Evolutionary conservation across 208 protist species (phyloP).

Genomic region (Leishmania mexicana): DNA sequence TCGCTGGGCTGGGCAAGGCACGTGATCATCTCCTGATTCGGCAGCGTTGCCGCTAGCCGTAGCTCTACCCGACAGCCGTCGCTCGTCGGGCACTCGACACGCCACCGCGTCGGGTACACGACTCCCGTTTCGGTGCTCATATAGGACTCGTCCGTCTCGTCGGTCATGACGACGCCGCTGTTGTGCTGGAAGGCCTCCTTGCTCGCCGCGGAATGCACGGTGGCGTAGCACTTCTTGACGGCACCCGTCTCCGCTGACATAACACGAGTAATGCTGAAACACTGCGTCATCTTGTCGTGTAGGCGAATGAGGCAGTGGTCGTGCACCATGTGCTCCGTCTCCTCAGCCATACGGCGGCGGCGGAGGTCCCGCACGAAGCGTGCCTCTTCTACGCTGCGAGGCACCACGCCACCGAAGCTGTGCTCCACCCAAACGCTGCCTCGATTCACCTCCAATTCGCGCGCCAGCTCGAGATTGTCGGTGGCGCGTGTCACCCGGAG

Average conservation of each 20-base stretch:
- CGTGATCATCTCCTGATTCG: slow-evolving; percentile 62
- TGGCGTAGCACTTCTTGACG: slow-evolving; percentile 18
- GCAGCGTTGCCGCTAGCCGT: slow-evolving; percentile 36
- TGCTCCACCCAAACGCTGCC: slow-evolving; percentile 61
- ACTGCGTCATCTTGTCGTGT: slow-evolving; percentile 42
- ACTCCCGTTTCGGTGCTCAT: slow-evolving; percentile 44
- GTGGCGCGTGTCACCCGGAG: slow-evolving; percentile 50
- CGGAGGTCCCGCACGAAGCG: slow-evolving; percentile 32
- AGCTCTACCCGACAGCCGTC: slow-evolving; percentile 38
- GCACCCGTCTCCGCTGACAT: slow-evolving; percentile 15
- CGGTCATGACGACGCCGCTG: slow-evolving; percentile 20
- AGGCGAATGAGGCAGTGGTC: slow-evolving; percentile 52
- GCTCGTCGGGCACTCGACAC: slow-evolving; percentile 29
- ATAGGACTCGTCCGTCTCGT: slow-evolving; percentile 31
- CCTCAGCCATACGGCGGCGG: slow-evolving; percentile 26
- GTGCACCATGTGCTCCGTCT: slow-evolving; percentile 30
- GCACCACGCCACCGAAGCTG: slow-evolving; percentile 55
- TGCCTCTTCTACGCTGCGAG: slow-evolving; percentile 40
- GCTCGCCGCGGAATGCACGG: slow-evolving; percentile 38
- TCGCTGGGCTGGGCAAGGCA: slow-evolving; percentile 43
- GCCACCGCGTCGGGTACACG: slow-evolving; percentile 47
- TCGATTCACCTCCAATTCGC: slow-evolving; percentile 34
- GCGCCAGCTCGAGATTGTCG: slow-evolving; percentile 42
- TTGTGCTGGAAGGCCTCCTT: slow-evolving; percentile 36
- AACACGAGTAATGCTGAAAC: slow-evolving; percentile 36